These are phyloP conservation scores for Colletotrichum shisoi DNA, from an alignment of 2,329 filamentous ascomycete species.

Conservation along the genomic window DNA sequence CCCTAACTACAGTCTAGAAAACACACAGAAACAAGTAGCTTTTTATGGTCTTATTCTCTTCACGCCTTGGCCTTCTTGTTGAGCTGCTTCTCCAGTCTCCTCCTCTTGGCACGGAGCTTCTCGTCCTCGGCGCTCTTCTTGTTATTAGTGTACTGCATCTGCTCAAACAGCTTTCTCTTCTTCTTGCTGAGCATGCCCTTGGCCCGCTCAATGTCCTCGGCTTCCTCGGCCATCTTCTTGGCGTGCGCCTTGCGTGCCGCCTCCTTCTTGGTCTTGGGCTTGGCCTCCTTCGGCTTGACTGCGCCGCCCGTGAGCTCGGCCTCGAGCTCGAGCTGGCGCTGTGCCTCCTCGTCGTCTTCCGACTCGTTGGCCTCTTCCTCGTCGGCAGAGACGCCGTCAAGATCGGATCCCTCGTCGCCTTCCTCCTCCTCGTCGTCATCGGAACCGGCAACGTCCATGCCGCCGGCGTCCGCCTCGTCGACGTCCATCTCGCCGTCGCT, in stretches of 20 bases:
- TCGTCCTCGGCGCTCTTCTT: conserved; percentile 91
- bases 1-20: conserved; percentile 34
- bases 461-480: conserved; percentile 56
- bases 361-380: conserved; percentile 50
- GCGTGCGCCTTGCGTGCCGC: conserved; percentile 74
- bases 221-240: conserved; percentile 76
- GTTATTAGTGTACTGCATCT: conserved; percentile 95
- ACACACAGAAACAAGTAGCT: conserved; percentile 12
- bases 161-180: conserved; percentile 96
- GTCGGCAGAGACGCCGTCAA: conserved; percentile 60
- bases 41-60: conserved; percentile 4
- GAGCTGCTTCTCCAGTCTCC: conserved; percentile 79
- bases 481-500: conserved; percentile 60
- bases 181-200: conserved; percentile 99
- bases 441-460: conserved; percentile 60
- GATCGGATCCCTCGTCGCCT: conserved; percentile 53
- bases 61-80: conserved; percentile 48
- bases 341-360: conserved; percentile 69
- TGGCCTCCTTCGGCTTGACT: conserved; percentile 60
- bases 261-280: conserved; percentile 70
- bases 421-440: conserved; percentile 60
- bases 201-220: conserved; percentile 87
- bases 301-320: conserved; percentile 82
- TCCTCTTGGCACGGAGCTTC: conserved; percentile 85
- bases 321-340: conserved; percentile 89